These are phyloP conservation scores for Populus pruinosa DNA, from an alignment of 345 rosid genomes.

Conservation along the genomic window DNA sequence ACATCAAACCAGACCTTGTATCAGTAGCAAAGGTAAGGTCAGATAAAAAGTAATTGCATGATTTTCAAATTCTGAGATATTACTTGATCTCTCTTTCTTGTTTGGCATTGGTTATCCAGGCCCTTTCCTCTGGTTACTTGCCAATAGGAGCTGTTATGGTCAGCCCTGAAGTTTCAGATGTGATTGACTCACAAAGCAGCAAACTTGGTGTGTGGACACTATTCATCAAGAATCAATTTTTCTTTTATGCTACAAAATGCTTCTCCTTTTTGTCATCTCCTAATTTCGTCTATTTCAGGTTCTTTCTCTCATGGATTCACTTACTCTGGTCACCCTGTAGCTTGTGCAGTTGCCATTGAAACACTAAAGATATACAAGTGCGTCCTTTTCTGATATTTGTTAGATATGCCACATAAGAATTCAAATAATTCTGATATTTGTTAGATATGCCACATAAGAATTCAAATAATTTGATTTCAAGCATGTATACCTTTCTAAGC, in stretches of 20 bases:
- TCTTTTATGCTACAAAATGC: not conserved
- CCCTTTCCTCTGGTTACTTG: conserved; percentile 88
- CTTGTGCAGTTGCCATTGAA: conserved; percentile 89
- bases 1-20: conserved; percentile 89
- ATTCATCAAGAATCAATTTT: not conserved
- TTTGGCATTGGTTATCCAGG: conserved; percentile 41
- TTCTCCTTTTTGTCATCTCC: not conserved
- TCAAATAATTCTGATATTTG: not conserved
- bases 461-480: not conserved
- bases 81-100: not conserved
- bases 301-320: conserved; percentile 89
- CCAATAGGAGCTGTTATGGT: conserved; percentile 92
- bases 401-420: not conserved
- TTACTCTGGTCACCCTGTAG: conserved; percentile 92
- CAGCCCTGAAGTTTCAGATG: conserved; percentile 82
- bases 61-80: not conserved
- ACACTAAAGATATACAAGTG: conserved; percentile 71
- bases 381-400: conserved; percentile 12
- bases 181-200: conserved; percentile 88
- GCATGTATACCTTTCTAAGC: not conserved
- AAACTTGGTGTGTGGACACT: conserved; percentile 61
- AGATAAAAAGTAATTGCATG: not conserved
- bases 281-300: conserved; percentile 43
- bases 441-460: not conserved
- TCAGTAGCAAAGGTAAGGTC: conserved; percentile 78